phyloP scores from a whole-genome alignment of 352 stramenopile genomes.

The Pythium aquatile region DNA sequence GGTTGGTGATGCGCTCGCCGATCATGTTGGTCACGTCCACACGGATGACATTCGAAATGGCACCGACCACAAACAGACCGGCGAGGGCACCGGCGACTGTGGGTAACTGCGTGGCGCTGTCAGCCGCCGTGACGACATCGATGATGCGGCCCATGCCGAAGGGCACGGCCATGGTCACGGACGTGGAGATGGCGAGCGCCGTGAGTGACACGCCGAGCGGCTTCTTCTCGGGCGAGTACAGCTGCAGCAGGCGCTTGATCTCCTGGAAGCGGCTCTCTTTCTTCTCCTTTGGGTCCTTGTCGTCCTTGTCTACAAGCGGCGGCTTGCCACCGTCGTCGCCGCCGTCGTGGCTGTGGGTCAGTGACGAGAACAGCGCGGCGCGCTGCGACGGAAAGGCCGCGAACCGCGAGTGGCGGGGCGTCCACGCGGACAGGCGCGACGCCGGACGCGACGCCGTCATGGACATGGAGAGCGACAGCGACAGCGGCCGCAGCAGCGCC shows the following conservation, averaged over 20 bases:
- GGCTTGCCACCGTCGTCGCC: constrained; percentile 2
- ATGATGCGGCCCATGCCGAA: constrained; percentile 85
- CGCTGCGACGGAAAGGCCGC: constrained; percentile 2
- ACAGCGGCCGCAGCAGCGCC: constrained; percentile 21
- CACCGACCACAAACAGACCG: constrained; percentile 64
- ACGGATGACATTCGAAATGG: constrained; percentile 68
- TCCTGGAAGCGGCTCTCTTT: constrained; percentile 19
- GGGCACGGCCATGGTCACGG: constrained; percentile 74
- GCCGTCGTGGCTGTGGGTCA: constrained; percentile 24
- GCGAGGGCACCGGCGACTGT: constrained; percentile 56
- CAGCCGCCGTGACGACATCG: constrained; percentile 56
- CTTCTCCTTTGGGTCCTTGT: constrained; percentile 5
- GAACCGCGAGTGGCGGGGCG: not conserved
- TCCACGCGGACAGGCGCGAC: not conserved
- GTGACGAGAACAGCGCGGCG: constrained; percentile 25
- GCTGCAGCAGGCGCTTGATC: constrained; percentile 26
- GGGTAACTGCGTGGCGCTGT: constrained; percentile 42
- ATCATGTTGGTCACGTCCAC: constrained; percentile 87
- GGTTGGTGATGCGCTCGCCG: constrained; percentile 80
- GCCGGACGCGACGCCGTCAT: constrained; percentile 1
- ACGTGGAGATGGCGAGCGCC: constrained; percentile 60
- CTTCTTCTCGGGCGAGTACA: constrained; percentile 75
- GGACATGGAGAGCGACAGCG: constrained; percentile 16
- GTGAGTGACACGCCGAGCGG: constrained; percentile 60
- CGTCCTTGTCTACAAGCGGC: constrained; percentile 8